phyloP scores from a whole-genome alignment of 306 rosid genomes.

The Delonix regia region DNA sequence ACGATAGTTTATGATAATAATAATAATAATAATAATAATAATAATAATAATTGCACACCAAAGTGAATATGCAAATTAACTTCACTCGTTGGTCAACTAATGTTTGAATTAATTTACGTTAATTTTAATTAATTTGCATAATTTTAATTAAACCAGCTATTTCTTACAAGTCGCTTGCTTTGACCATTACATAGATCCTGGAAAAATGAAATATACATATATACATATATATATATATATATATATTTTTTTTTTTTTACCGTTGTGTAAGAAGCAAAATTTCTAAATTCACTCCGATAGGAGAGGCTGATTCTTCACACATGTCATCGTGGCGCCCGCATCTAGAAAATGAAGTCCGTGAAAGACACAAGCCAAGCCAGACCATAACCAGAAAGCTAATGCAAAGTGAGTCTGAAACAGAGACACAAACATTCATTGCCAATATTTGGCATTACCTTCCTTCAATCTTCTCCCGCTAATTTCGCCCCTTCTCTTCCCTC shows the following conservation, averaged over 20 bases:
- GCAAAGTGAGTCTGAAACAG: neutral
- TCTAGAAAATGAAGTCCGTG: neutral
- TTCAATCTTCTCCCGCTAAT: conserved; percentile 54
- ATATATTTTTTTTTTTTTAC: no score
- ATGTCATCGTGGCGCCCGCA: neutral
- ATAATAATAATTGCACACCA: no score
- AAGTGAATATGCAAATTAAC: neutral
- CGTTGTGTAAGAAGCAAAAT: neutral
- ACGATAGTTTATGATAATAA: no score
- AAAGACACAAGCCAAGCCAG: neutral
- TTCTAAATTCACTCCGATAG: neutral
- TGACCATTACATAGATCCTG: neutral
- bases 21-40: no score
- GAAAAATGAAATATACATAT: no score
- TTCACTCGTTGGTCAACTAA: no score
- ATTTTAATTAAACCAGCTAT: neutral
- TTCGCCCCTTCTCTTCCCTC: conserved; percentile 33
- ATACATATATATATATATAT: no score
- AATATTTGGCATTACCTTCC: neutral
- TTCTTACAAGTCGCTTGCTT: neutral
- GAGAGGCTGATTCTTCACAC: neutral
- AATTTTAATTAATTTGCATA: no score
- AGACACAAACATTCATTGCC: neutral
- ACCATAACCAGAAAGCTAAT: neutral
- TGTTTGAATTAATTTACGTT: no score